Base-by-base conservation (phyloP, 257 asterid genomes). In the Petunia axillaris region DNA sequence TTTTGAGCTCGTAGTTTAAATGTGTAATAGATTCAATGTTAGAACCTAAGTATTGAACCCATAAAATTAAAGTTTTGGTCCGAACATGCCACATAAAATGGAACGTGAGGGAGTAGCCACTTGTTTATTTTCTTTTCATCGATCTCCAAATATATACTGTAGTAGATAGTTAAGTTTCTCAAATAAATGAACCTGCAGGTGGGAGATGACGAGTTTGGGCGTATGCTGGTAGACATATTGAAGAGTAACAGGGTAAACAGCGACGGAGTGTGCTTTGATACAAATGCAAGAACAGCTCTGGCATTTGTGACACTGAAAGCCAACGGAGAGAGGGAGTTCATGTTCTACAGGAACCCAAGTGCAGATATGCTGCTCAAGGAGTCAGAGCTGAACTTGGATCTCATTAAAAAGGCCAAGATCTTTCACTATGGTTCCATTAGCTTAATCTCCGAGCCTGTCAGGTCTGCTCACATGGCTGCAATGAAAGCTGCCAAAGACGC, bases 361-460 rank as follows among this genome's bases (percentile, higher is more conserved):
- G 89, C 89, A 0, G 88, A 86, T 75, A 86, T 86, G 89, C 78
- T 86, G 50, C 79, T 84, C 16, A 82, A 86, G 81, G 86, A 84
- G 63, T 82, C 88, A 2, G 89, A 86, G 64, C 63, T 86, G 6
- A 84, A 84, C 75, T 48, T 80, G 82, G 59, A 25, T 4, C 41
- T 86, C 55, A 86, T 86, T 75, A 84, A 73, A 64, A 6, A 79
- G 39, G 80, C 86, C 1, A 85, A 64, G 43, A 88, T 88, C 77
- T 88, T 88, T 63, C 91, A 88, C 75, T 88, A 85, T 48, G 91
- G 91, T 2, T 88, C 91, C 37, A 86, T 88, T n/a, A 88, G 90
- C 75, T 75, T 88, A 70, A 88, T 88, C 11, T 36, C 88, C 0
- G 91, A 88, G 73, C 91, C 91, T 0, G 77, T 84, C 15, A 83